Conservation (phyloP, 352 stramenopile species). For the Phytophthora capsici region DNA sequence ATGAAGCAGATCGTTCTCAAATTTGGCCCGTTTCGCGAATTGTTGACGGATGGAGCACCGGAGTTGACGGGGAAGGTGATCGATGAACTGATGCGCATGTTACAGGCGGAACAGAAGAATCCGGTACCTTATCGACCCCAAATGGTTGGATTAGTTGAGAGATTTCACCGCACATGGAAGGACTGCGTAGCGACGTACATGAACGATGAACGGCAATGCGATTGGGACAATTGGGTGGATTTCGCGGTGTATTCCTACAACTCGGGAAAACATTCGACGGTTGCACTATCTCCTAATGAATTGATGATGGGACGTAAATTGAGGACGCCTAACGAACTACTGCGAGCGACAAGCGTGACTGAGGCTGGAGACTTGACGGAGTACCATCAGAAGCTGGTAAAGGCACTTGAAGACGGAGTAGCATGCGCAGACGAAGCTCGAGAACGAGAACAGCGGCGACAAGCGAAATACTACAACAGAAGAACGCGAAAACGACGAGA, state of each 20-base stretch:
- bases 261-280: neutral
- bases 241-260: slow-evolving; percentile 8
- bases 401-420: neutral
- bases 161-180: neutral
- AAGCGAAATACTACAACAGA: neutral
- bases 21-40: neutral
- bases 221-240: slow-evolving; percentile 7
- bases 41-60: neutral
- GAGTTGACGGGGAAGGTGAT: neutral
- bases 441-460: neutral
- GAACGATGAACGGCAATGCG: neutral
- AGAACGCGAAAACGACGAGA: neutral
- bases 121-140: too few species aligned
- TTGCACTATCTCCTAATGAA: neutral
- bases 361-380: neutral
- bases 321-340: neutral
- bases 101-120: neutral
- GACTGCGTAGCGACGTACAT: neutral
- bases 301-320: neutral
- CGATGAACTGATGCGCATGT: neutral
- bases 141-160: too few species aligned
- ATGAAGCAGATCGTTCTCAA: neutral
- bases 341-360: neutral
- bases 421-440: neutral
- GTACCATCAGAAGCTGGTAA: neutral